These are phyloP conservation scores for Fusarium algeriense DNA, from an alignment of 2,329 filamentous ascomycete species.

Conservation along the genomic window DNA sequence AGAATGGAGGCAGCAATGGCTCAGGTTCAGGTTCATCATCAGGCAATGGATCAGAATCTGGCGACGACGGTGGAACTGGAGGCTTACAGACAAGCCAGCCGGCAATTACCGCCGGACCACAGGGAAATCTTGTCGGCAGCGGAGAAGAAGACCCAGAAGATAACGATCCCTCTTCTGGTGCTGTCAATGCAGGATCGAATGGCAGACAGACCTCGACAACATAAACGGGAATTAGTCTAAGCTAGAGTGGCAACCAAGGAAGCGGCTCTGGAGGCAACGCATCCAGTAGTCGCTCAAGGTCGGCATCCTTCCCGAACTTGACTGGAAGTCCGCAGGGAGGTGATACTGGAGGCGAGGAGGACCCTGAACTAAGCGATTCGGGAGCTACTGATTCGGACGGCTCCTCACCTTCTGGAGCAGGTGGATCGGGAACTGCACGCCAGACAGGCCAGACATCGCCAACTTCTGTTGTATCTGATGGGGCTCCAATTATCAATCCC, in stretches of 20 bases:
- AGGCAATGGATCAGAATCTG: background rate
- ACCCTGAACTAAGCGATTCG: background rate
- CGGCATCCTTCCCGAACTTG: background rate
- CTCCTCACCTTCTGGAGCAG: background rate
- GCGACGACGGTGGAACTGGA: background rate
- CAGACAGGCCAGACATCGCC: background rate
- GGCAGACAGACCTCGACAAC: background rate
- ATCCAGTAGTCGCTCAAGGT: background rate
- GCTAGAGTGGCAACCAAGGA: background rate
- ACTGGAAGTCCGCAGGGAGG: constrained; percentile 1
- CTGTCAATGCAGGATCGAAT: background rate
- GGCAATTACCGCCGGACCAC: background rate
- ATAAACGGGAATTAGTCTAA: background rate
- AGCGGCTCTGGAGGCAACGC: background rate
- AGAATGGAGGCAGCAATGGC: background rate
- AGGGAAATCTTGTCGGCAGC: background rate
- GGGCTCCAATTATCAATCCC: constrained; percentile 6
- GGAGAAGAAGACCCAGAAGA: background rate
- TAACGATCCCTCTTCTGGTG: background rate
- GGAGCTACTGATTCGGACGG: background rate
- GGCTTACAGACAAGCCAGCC: background rate
- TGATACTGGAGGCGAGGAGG: background rate
- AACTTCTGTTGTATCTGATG: constrained; percentile 5
- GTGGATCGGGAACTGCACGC: background rate
- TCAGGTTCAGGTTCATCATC: background rate